Percentiles rank a stretch among this genome's conserved stretches.
Conservation (phyloP, 2,329 filamentous ascomycete species). For the Arthrobotrys sphaeroides region DNA sequence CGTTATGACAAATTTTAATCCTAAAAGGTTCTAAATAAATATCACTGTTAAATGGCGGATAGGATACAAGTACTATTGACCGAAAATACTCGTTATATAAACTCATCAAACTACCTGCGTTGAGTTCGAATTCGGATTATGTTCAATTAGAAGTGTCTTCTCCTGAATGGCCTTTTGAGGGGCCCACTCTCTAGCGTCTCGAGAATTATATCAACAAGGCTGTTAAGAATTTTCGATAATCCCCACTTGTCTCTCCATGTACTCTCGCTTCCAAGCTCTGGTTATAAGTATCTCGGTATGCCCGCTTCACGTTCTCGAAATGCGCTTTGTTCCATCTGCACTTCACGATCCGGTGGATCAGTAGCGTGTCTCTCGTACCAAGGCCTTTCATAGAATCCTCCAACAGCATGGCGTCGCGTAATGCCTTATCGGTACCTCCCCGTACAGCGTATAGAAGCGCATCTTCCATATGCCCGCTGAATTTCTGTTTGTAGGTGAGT, state of each 20-base stretch:
- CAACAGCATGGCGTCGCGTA: slow-evolving; percentile 74
- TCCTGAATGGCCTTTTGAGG: no score
- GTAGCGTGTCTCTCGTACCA: slow-evolving; percentile 84
- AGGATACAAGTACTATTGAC: no score
- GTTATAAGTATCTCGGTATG: slow-evolving; percentile 77
- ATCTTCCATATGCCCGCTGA: slow-evolving; percentile 90
- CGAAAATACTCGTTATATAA: no score
- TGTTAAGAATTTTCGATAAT: slow-evolving; percentile 80
- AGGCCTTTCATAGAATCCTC: slow-evolving; percentile 86
- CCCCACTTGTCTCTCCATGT: slow-evolving; percentile 82
- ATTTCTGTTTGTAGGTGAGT: slow-evolving; percentile 65
- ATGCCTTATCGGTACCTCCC: slow-evolving; percentile 73
- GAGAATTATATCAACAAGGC: slow-evolving; percentile 63
- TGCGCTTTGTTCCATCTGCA: slow-evolving; percentile 82
- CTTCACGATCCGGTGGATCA: slow-evolving; percentile 78
- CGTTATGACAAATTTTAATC: no score
- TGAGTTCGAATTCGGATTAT: no score
- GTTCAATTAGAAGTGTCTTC: no score
- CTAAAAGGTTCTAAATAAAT: no score
- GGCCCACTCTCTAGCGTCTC: no score
- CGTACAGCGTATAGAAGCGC: slow-evolving; percentile 84
- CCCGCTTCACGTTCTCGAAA: slow-evolving; percentile 79
- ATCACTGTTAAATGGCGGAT: no score
- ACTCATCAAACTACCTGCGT: no score
- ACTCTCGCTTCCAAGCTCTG: slow-evolving; percentile 75